These are phyloP conservation scores for Xylariaceae sp. DNA, from an alignment of 2,329 filamentous ascomycete species.

Conservation along the genomic window DNA sequence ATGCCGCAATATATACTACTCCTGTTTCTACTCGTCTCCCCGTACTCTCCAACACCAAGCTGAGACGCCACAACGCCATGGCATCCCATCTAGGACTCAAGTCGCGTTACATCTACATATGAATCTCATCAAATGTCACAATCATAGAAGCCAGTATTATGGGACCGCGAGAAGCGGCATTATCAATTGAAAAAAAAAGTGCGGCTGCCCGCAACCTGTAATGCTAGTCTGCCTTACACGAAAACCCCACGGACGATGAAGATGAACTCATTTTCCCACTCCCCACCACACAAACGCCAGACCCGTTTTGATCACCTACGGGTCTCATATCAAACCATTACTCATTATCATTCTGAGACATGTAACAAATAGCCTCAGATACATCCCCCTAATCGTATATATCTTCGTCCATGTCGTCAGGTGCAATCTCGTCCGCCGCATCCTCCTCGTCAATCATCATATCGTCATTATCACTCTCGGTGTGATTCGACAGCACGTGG, in stretches of 20 bases:
- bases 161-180: neutral
- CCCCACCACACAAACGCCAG: conserved; percentile 2
- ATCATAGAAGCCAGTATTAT: neutral
- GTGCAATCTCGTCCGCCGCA: conserved; percentile 62
- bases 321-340: conserved; percentile 1
- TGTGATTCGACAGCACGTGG: conserved; percentile 76
- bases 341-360: neutral
- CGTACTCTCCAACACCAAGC: no score
- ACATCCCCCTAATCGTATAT: conserved; percentile 37
- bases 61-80: no score
- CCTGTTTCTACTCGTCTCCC: no score
- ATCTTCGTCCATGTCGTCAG: conserved; percentile 58
- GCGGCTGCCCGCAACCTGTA: neutral
- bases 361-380: neutral
- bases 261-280: neutral
- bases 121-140: neutral
- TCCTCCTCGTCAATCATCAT: conserved; percentile 70
- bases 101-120: neutral
- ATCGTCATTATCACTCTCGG: conserved; percentile 61
- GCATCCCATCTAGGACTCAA: no score
- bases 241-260: neutral
- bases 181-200: neutral
- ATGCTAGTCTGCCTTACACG: neutral
- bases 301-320: neutral
- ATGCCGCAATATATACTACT: no score